Evolutionary conservation across 2,329 filamentous ascomycete species (phyloP).

Genomic region (Phyllosticta capitalensis): DNA sequence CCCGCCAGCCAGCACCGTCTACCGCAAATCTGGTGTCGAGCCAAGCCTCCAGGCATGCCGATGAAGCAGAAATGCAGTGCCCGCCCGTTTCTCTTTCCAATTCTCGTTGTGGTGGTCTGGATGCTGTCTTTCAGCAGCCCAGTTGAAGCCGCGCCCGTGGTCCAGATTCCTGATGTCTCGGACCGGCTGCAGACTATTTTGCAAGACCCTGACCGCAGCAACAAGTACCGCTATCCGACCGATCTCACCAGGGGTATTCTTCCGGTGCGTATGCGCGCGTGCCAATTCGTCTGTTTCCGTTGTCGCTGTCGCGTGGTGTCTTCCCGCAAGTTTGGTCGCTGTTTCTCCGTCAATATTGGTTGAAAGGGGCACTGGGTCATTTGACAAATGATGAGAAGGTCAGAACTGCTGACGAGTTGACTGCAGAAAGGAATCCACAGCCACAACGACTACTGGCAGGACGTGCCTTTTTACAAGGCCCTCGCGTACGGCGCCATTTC

Average conservation of each 20-base stretch:
- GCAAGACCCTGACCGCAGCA: slow-evolving; percentile 40
- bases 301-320: not conserved
- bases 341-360: not conserved
- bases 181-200: slow-evolving; percentile 46
- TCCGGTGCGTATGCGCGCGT: slow-evolving; percentile 27
- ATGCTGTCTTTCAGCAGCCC: not conserved
- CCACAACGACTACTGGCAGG: slow-evolving; percentile 52
- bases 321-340: not conserved
- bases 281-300: not conserved
- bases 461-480: slow-evolving; percentile 41
- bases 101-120: not conserved
- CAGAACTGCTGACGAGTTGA: not conserved
- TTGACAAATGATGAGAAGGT: not conserved
- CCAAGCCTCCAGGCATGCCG: not conserved
- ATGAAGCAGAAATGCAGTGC: not conserved
- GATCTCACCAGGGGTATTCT: slow-evolving; percentile 51
- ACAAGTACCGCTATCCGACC: slow-evolving; percentile 50
- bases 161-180: slow-evolving; percentile 29
- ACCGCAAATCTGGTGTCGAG: not conserved
- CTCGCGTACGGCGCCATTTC: slow-evolving; percentile 48
- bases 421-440: slow-evolving; percentile 43
- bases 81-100: not conserved
- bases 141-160: not conserved
- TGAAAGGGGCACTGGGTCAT: not conserved
- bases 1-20: not conserved